These are phyloP conservation scores for Botrytis paeoniae DNA, from an alignment of 2,329 filamentous ascomycete genomes.

Conservation along the genomic window DNA sequence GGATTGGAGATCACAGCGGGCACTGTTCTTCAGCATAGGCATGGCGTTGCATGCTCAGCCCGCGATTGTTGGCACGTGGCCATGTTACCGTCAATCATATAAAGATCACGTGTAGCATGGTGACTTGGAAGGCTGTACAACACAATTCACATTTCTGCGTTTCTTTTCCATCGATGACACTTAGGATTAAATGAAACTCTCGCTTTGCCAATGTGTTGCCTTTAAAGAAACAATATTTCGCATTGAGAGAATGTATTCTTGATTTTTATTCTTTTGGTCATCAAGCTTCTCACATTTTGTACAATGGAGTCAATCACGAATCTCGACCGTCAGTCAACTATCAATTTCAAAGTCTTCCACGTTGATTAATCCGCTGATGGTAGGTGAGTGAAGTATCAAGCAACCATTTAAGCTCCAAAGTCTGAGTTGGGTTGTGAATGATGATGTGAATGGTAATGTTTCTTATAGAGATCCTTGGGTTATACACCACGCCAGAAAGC, in stretches of 20 bases:
- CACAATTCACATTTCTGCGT: too few species aligned
- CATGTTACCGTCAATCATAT: background rate
- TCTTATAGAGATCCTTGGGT: background rate
- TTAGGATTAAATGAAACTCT: too few species aligned
- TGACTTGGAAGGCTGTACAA: background rate
- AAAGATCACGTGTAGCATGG: background rate
- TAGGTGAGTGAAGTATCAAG: background rate
- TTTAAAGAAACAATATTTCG: too few species aligned
- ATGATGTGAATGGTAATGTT: background rate
- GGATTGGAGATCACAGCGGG: background rate
- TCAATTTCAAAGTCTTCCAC: slow-evolving; percentile 22
- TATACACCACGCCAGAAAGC: background rate
- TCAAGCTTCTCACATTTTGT: background rate
- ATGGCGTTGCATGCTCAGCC: too few species aligned
- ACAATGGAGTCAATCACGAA: slow-evolving; percentile 21
- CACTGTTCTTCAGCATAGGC: too few species aligned
- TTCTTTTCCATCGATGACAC: too few species aligned
- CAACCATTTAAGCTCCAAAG: background rate
- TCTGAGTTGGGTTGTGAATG: background rate
- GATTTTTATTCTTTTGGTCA: too few species aligned
- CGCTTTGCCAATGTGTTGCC: too few species aligned
- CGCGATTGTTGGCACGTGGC: too few species aligned
- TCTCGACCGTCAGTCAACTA: slow-evolving; percentile 25
- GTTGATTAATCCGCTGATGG: background rate
- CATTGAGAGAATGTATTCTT: too few species aligned